Evolutionary conservation across 2,329 filamentous ascomycete species (phyloP).

Genomic region (Mariannaea sp.): DNA sequence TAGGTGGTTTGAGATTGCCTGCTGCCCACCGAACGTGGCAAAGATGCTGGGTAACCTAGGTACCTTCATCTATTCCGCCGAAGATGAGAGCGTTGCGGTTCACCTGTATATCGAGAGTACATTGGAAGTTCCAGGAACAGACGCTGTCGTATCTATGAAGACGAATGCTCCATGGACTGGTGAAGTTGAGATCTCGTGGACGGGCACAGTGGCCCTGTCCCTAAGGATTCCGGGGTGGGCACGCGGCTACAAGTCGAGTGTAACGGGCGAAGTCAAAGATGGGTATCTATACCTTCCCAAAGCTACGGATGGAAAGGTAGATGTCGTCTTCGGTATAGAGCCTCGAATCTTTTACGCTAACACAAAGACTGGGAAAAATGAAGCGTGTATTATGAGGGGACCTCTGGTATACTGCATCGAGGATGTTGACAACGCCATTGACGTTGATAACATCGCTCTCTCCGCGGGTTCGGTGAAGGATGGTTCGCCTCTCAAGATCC

Average conservation of each 20-base stretch:
- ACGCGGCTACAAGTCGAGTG: not conserved
- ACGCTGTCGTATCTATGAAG: not conserved
- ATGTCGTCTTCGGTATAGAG: not conserved
- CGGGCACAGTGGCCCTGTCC: not conserved
- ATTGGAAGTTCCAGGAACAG: not conserved
- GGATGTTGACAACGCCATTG: not conserved
- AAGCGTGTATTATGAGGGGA: not conserved
- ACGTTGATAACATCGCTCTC: not conserved
- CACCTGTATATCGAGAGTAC: not conserved
- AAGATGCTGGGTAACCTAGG: not conserved
- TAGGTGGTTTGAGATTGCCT: conserved; percentile 14
- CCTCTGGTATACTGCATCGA: not conserved
- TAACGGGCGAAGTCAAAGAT: not conserved
- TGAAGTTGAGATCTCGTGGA: not conserved
- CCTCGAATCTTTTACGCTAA: not conserved
- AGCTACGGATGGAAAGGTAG: not conserved
- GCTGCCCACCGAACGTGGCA: conserved; percentile 9
- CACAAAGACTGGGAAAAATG: not conserved
- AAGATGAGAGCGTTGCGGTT: not conserved
- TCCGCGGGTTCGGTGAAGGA: no score
- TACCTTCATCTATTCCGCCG: not conserved
- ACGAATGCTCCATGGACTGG: not conserved
- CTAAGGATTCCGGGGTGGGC: not conserved
- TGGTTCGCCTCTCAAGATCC: no score
- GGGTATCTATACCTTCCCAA: not conserved